Evolutionary conservation across 306 rosid genomes (phyloP).

Genomic region (Pyrus pyrifolia): DNA sequence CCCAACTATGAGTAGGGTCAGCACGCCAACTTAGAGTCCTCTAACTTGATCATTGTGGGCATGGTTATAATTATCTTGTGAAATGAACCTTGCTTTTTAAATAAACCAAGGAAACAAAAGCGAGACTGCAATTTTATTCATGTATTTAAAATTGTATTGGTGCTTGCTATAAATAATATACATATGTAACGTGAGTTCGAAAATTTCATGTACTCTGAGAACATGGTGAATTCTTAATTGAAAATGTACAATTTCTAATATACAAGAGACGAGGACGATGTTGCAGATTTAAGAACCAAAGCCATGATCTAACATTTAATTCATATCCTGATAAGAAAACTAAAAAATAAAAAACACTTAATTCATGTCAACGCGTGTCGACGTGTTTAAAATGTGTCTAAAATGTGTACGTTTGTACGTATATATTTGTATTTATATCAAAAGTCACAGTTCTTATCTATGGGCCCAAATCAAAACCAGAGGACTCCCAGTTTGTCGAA

Average conservation of each 20-base stretch:
- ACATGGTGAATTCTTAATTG: neutral
- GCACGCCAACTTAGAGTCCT: neutral
- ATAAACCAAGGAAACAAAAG: neutral
- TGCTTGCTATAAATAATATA: neutral
- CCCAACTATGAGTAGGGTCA: neutral
- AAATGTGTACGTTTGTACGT: neutral
- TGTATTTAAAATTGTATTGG: too few relatives aligned
- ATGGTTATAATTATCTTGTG: neutral
- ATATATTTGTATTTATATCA: neutral
- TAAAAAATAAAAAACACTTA: neutral
- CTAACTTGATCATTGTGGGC: neutral
- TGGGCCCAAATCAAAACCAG: neutral
- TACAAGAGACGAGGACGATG: neutral
- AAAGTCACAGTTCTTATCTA: neutral
- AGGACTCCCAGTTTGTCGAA: neutral
- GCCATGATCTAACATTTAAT: neutral
- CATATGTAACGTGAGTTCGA: neutral
- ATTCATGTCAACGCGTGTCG: neutral
- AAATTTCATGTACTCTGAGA: neutral
- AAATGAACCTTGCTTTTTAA: neutral
- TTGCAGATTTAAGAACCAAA: neutral
- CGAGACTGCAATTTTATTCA: neutral
- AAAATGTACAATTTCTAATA: neutral
- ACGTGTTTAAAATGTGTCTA: neutral
- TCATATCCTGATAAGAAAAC: neutral